Evolutionary conservation across 2,329 filamentous ascomycete species (phyloP).

Genomic region (Colletotrichum incanum): DNA sequence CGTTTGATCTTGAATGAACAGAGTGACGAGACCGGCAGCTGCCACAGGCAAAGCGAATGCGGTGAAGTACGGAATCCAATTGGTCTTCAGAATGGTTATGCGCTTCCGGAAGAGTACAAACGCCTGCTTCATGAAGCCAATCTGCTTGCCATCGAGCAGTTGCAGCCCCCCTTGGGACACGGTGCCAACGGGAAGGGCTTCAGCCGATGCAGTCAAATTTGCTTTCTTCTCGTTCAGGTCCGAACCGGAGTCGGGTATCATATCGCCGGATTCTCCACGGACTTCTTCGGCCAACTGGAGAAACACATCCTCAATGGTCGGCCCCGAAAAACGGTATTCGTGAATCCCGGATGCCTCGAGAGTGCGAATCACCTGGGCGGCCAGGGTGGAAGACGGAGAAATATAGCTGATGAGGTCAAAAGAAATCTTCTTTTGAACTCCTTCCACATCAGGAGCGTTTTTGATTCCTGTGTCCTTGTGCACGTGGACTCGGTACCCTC

Average conservation of each 20-base stretch:
- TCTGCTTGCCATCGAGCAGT: slow-evolving; percentile 78
- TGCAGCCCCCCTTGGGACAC: slow-evolving; percentile 58
- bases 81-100: slow-evolving; percentile 81
- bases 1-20: slow-evolving; percentile 77
- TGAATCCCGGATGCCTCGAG: slow-evolving; percentile 78
- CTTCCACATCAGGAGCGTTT: slow-evolving; percentile 67
- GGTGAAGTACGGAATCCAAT: slow-evolving; percentile 82
- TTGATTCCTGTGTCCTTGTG: slow-evolving; percentile 70
- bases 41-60: slow-evolving; percentile 85
- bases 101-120: slow-evolving; percentile 85
- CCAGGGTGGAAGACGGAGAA: slow-evolving; percentile 78
- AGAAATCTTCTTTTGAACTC: slow-evolving; percentile 70
- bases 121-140: slow-evolving; percentile 80
- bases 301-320: slow-evolving; percentile 95
- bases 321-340: slow-evolving; percentile 89
- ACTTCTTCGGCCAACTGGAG: slow-evolving; percentile 88
- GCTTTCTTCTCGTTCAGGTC: slow-evolving; percentile 49
- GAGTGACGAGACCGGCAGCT: slow-evolving; percentile 83
- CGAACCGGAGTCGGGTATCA: slow-evolving; percentile 4
- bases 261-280: slow-evolving; percentile 55
- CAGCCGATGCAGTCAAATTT: slow-evolving; percentile 27
- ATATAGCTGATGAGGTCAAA: slow-evolving; percentile 83
- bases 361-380: slow-evolving; percentile 78
- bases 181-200: slow-evolving; percentile 12
- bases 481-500: slow-evolving; percentile 87